Percentiles rank a stretch among this genome's conserved stretches.
Conservation (phyloP, 768 basidiomycete genomes). For the Hericium alpestre region DNA sequence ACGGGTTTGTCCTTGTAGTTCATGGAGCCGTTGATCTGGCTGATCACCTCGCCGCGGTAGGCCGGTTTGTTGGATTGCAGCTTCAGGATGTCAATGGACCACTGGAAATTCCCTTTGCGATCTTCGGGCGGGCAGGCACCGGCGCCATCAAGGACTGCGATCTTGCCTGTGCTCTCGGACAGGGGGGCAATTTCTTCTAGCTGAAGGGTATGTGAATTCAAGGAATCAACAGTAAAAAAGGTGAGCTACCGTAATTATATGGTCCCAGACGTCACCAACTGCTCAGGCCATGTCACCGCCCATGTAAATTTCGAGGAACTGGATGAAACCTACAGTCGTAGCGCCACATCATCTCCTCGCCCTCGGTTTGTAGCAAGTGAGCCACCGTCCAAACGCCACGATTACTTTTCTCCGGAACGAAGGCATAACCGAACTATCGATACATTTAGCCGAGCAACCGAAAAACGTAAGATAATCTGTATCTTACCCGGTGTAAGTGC, state of each 20-base stretch:
- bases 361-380: not conserved
- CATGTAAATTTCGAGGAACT: not conserved
- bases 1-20: not conserved
- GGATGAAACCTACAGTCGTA: not conserved
- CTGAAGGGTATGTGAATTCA: not conserved
- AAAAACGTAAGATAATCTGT: not conserved
- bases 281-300: not conserved
- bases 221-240: not conserved
- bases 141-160: slow-evolving; percentile 1
- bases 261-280: not conserved
- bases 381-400: not conserved
- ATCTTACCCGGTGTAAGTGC: not conserved
- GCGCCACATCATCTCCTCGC: not conserved
- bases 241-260: not conserved
- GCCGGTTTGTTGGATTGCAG: not conserved
- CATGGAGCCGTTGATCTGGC: not conserved
- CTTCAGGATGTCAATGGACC: not conserved
- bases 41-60: not conserved
- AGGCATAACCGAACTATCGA: not conserved
- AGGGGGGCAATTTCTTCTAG: slow-evolving; percentile 1
- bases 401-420: slow-evolving; percentile 1
- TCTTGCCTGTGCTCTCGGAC: not conserved
- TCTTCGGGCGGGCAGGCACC: slow-evolving; percentile 2
- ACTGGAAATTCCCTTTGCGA: not conserved
- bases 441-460: not conserved